Evolutionary conservation across 2,329 filamentous ascomycete species (phyloP), one percentile per base, ranked within the genome.

Genomic region (Botrytis sinoallii): DNA sequence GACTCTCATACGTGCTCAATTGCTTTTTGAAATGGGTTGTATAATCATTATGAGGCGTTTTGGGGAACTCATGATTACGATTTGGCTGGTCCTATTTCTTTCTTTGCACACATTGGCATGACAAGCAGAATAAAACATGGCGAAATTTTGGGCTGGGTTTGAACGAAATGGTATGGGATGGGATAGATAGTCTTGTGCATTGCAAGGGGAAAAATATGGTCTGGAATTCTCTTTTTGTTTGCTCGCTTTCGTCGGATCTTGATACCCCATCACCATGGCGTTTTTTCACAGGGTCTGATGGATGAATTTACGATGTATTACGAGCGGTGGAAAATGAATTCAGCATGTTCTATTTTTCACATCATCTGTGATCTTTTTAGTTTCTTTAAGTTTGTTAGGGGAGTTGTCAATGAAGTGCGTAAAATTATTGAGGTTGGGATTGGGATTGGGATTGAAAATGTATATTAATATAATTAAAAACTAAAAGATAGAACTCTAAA

Each of bases 201-300:
- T 42, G 48, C 9, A 16, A 22, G 14, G 35, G n/a, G 48, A n/a
- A 2, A 22, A 42, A 14, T 25, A 9, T 57, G 16, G 48, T 25
- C 35, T 8, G 35, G 18, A 29, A 55, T 57, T 22, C 29, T 68
- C 57, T 42, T 42, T 18, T 42, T 68, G 25, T 35, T 68, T 57
- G 40, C 29, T 42, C 55, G 35, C 48, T 57, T 22, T 32, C 16
- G 8, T 42, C 35, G 18, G 29, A 57, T 16, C 29, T 42, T 40
- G 66, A 55, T 42, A 68, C 48, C 66, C 64, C 46, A 46, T 46
- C 44, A 68, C 46, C 16, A 55, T 57, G 66, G 66, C 25, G 66
- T 57, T 68, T 68, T 68, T 10, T 29, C 25, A 40, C 4, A 55
- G 18, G 65, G 4, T 57, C 35, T 67, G 65, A 29, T 46, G 44